Percentiles rank a stretch among this genome's conserved stretches.
Conservation (phyloP, 345 rosid species). For the Kandelia obovata region DNA sequence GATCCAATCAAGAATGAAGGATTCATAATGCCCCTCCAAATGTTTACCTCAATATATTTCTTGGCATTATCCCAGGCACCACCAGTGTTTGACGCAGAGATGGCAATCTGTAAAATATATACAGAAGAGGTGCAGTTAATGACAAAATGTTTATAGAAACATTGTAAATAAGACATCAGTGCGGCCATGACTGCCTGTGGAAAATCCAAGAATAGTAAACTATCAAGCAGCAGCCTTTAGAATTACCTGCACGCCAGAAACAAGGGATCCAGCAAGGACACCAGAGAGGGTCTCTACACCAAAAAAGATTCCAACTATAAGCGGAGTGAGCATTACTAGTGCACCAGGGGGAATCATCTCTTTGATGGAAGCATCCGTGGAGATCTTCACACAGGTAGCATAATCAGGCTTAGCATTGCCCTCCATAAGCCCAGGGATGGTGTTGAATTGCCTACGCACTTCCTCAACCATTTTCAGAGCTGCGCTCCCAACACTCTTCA, state of each 20-base stretch:
- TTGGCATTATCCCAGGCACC: slow-evolving; percentile 99
- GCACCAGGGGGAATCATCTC: slow-evolving; percentile 99
- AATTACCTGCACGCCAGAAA: slow-evolving; percentile 91
- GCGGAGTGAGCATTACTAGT: slow-evolving; percentile 98
- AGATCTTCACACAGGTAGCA: slow-evolving; percentile 95
- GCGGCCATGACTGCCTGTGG: neutral
- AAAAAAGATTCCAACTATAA: slow-evolving; percentile 26
- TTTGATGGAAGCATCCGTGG: slow-evolving; percentile 96
- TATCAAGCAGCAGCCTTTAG: neutral
- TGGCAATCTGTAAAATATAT: slow-evolving; percentile 53
- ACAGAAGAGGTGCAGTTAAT: neutral
- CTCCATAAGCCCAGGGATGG: slow-evolving; percentile 96
- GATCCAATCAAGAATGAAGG: neutral
- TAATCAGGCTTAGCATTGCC: slow-evolving; percentile 92
- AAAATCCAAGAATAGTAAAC: neutral
- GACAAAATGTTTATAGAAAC: neutral
- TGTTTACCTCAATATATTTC: slow-evolving; percentile 89
- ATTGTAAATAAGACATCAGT: neutral
- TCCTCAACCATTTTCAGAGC: slow-evolving; percentile 99
- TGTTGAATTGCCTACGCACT: slow-evolving; percentile 95
- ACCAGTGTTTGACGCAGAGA: slow-evolving; percentile 95
- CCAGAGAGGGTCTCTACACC: slow-evolving; percentile 33
- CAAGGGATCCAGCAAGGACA: slow-evolving; percentile 31
- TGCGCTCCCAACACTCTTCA: slow-evolving; percentile 99
- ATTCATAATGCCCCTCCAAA: neutral